Percentiles rank a stretch among this genome's conserved stretches.
phyloP scores from a whole-genome alignment of 768 basidiomycete species.

The Vararia minispora region DNA sequence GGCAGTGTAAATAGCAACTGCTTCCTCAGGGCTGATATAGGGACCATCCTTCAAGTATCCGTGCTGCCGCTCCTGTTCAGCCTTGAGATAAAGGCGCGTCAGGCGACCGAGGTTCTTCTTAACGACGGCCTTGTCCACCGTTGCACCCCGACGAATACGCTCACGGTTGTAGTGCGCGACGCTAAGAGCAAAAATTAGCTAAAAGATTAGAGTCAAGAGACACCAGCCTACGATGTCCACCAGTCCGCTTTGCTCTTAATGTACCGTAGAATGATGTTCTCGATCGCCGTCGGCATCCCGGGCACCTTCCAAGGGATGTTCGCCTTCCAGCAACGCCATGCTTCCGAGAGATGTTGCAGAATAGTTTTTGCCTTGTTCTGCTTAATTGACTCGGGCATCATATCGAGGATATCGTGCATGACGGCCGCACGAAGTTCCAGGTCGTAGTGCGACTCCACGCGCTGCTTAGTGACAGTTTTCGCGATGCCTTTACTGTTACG shows the following conservation, averaged over 20 bases:
- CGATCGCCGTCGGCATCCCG: conserved; percentile 98
- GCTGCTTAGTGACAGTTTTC: conserved; percentile 98
- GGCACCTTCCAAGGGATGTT: conserved; percentile 99
- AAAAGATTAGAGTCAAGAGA: neutral
- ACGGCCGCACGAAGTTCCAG: conserved; percentile 95
- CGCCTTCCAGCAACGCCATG: conserved; percentile 97
- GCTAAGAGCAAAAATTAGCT: conserved; percentile 22
- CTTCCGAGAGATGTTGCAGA: conserved; percentile 93
- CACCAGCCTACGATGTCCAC: conserved; percentile 75
- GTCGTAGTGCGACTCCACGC: conserved; percentile 98
- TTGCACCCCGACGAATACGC: conserved; percentile 92
- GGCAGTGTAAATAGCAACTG: conserved; percentile 96
- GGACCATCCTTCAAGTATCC: conserved; percentile 99
- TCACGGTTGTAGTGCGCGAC: conserved; percentile 98
- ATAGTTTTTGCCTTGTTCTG: conserved; percentile 99
- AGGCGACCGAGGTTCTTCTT: conserved; percentile 99
- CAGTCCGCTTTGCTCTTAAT: conserved; percentile 99
- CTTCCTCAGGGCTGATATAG: conserved; percentile 97
- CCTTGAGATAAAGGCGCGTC: conserved; percentile 95
- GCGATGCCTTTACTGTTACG: conserved; percentile 94
- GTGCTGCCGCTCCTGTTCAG: conserved; percentile 97
- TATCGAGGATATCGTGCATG: conserved; percentile 99
- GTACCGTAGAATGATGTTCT: conserved; percentile 97
- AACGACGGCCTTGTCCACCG: conserved; percentile 96
- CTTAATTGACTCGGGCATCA: conserved; percentile 99